A percentile compares a stretch with the other conserved stretches of the same genome.
These are phyloP conservation scores for Ascochyta lentis DNA, from an alignment of 2,329 filamentous ascomycete genomes.

Conservation along the genomic window DNA sequence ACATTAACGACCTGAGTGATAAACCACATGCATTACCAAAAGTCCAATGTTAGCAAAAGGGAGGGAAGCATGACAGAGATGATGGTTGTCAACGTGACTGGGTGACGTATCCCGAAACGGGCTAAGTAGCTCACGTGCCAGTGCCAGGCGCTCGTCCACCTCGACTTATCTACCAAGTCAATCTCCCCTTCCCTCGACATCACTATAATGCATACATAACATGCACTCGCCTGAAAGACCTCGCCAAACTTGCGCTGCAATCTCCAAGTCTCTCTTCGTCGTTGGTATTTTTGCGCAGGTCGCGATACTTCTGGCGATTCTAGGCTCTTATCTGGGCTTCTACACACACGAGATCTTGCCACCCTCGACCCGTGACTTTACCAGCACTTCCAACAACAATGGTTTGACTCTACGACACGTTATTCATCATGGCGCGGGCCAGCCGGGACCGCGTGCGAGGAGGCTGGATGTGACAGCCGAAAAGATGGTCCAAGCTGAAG, in stretches of 20 bases:
- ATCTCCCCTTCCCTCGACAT: constrained; percentile 16
- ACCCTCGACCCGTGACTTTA: constrained; percentile 12
- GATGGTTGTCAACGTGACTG: constrained; percentile 1
- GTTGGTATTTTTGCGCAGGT: constrained; percentile 31
- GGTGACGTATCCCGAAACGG: constrained; percentile 11
- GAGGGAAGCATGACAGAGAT: constrained; percentile 1
- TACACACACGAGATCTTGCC: constrained; percentile 14
- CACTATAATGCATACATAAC: constrained; percentile 25
- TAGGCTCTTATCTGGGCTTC: constrained; percentile 21
- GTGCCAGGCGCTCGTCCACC: constrained; percentile 3
- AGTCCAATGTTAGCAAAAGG: background rate
- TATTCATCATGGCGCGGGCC: constrained; percentile 45
- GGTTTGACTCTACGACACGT: constrained; percentile 41
- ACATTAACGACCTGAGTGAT: too few relatives aligned
- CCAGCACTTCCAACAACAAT: constrained; percentile 7
- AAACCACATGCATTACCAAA: too few relatives aligned
- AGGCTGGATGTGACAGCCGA: constrained; percentile 41
- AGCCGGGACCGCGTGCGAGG: constrained; percentile 41
- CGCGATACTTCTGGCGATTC: constrained; percentile 25
- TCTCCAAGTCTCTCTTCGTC: constrained; percentile 22
- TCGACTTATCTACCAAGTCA: constrained; percentile 20
- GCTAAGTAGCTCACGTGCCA: constrained; percentile 12
- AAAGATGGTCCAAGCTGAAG: constrained; percentile 29
- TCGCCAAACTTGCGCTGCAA: constrained; percentile 21
- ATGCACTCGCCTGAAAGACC: constrained; percentile 25